Percentiles rank a stretch among this genome's conserved stretches.
Conservation (phyloP, 2,329 filamentous ascomycete species). For the Penicillium sp. region DNA sequence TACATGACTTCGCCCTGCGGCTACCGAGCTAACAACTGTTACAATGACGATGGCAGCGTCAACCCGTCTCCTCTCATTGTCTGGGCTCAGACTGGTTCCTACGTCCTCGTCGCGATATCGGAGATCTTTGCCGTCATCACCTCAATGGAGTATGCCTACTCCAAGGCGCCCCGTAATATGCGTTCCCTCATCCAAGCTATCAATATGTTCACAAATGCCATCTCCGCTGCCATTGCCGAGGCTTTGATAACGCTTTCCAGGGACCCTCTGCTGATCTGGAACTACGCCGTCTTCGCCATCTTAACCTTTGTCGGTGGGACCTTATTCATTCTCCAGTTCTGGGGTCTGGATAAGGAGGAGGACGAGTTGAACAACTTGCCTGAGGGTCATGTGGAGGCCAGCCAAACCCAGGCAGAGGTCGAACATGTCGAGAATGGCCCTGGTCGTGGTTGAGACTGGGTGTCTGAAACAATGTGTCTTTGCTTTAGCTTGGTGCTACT, state of each 20-base stretch:
- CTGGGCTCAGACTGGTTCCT: neutral
- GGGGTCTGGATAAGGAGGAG: conserved; percentile 56
- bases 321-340: conserved; percentile 47
- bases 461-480: neutral
- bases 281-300: neutral
- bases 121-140: conserved; percentile 47
- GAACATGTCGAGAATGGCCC: neutral
- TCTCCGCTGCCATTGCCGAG: neutral
- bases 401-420: conserved; percentile 3
- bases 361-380: conserved; percentile 53
- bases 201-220: conserved; percentile 38
- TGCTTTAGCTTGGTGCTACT: neutral
- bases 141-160: conserved; percentile 66
- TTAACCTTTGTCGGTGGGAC: conserved; percentile 22
- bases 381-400: conserved; percentile 12
- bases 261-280: neutral
- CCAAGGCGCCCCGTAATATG: conserved; percentile 72
- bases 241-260: neutral
- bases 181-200: conserved; percentile 61
- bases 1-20: neutral
- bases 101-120: neutral
- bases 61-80: neutral
- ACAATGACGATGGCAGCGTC: neutral
- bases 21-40: neutral
- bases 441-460: neutral